phyloP scores from a whole-genome alignment of 495 filamentous ascomycete species.

The Lentithecium fluviatile region DNA sequence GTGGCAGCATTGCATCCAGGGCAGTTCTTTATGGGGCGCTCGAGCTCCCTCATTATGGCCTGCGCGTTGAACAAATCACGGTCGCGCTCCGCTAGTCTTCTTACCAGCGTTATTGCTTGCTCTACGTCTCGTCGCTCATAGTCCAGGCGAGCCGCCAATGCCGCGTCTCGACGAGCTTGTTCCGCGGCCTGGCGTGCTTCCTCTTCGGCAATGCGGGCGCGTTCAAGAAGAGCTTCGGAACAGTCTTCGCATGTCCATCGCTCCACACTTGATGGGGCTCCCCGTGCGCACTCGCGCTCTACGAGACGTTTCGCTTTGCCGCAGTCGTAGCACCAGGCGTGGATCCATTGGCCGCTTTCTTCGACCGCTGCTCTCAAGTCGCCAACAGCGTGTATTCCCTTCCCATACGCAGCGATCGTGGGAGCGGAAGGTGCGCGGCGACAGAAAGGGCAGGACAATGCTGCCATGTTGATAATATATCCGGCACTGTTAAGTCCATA shows the following conservation, averaged over 20 bases:
- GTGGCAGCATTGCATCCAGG: slow-evolving; percentile 41
- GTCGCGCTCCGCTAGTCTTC: no score
- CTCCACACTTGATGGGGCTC: slow-evolving; percentile 34
- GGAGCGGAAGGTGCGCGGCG: no score
- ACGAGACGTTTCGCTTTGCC: slow-evolving; percentile 40
- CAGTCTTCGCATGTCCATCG: slow-evolving; percentile 43
- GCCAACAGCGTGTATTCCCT: slow-evolving; percentile 27
- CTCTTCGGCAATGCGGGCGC: neutral
- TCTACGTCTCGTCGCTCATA: neutral
- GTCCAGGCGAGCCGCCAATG: neutral
- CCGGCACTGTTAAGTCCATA: slow-evolving; percentile 32
- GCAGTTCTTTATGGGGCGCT: slow-evolving; percentile 35
- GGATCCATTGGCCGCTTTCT: slow-evolving; percentile 45
- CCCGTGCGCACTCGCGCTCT: slow-evolving; percentile 40
- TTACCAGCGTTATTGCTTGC: no score
- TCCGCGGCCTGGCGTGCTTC: slow-evolving; percentile 1
- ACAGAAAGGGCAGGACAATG: slow-evolving; percentile 29
- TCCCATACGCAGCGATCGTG: slow-evolving; percentile 39
- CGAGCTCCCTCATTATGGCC: neutral
- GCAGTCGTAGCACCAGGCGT: slow-evolving; percentile 46
- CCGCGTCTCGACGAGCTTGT: no score
- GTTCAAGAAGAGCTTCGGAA: neutral
- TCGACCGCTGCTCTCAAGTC: slow-evolving; percentile 38
- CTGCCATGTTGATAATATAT: slow-evolving; percentile 44
- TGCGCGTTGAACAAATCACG: neutral